Conservation (phyloP, 2,329 filamentous ascomycete species). For the Cladophialophora carrionii region DNA sequence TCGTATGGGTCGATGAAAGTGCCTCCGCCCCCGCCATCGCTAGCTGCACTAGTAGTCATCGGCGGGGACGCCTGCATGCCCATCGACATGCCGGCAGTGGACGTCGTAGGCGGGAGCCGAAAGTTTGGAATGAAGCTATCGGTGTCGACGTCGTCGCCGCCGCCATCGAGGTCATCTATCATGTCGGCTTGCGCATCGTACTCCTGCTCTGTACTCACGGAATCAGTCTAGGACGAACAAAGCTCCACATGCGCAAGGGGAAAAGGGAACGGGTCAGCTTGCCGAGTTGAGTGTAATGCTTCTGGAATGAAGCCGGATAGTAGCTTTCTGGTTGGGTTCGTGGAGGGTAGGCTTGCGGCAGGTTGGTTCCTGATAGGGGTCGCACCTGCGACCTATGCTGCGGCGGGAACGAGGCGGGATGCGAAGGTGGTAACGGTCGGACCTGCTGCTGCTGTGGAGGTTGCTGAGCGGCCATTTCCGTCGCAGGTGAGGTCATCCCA, state of each 20-base stretch:
- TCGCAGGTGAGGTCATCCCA: constrained; percentile 64
- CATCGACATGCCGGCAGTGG: constrained; percentile 45
- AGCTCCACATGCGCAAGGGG: constrained; percentile 57
- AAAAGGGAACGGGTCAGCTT: constrained; percentile 65
- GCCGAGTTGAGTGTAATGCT: constrained; percentile 94
- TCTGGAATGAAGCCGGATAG: constrained; percentile 87
- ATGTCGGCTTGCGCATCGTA: constrained; percentile 90
- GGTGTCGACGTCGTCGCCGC: constrained; percentile 64
- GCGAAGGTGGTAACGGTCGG: constrained; percentile 55
- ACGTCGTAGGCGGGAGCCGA: constrained; percentile 43
- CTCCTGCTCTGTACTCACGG: constrained; percentile 82
- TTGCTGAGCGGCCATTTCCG: constrained; percentile 58
- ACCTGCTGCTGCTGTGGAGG: constrained; percentile 50
- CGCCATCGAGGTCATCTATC: constrained; percentile 75
- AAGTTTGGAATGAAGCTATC: constrained; percentile 66
- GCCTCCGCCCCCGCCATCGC: constrained; percentile 47
- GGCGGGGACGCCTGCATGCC: constrained; percentile 50
- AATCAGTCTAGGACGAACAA: constrained; percentile 71
- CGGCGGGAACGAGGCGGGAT: constrained; percentile 40
- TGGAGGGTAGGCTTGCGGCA: constrained; percentile 47
- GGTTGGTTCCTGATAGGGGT: constrained; percentile 39
- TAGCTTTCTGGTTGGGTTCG: constrained; percentile 57
- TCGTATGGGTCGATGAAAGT: constrained; percentile 73
- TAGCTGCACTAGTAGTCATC: constrained; percentile 45
- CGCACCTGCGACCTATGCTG: constrained; percentile 44